A percentile compares a stretch with the other conserved stretches of the same genome.
These are phyloP conservation scores for Daldinia sp. DNA, from an alignment of 2,329 filamentous ascomycete species.

Conservation along the genomic window DNA sequence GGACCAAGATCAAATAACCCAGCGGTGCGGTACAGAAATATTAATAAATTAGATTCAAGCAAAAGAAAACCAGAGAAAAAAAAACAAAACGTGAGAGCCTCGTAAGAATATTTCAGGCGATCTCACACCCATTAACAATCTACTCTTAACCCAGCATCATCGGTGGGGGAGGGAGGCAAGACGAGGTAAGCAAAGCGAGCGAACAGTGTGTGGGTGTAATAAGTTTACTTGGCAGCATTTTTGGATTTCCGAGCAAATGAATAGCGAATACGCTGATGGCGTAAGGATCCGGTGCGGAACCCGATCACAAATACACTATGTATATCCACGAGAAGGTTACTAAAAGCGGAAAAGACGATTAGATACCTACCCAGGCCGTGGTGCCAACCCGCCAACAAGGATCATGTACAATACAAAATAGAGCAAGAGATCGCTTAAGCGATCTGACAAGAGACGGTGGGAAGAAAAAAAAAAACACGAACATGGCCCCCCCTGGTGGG, in stretches of 20 bases:
- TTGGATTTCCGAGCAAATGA: too few relatives aligned
- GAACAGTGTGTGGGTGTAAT: background rate
- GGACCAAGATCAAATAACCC: background rate
- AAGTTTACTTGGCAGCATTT: background rate
- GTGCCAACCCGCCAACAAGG: too few relatives aligned
- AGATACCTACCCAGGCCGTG: background rate
- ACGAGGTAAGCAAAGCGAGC: background rate
- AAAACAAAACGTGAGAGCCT: conserved; percentile 14
- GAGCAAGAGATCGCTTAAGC: background rate
- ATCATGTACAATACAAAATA: too few relatives aligned
- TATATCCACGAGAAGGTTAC: conserved; percentile 36
- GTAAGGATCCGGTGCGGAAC: conserved; percentile 14
- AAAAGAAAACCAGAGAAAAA: background rate
- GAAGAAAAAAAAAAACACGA: background rate
- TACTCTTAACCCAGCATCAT: conserved; percentile 21
- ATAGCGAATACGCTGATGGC: conserved; percentile 26
- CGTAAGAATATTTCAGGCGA: conserved; percentile 14
- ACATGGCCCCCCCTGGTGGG: background rate
- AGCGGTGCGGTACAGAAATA: conserved; percentile 8
- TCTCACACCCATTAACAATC: conserved; percentile 1
- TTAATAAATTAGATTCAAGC: too few relatives aligned
- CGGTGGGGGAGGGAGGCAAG: background rate
- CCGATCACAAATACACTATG: conserved; percentile 5
- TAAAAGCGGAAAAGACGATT: conserved; percentile 31
- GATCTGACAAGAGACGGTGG: conserved; percentile 1